Conservation (phyloP, 768 basidiomycete genomes). For the Rhodocollybia butyracea region DNA sequence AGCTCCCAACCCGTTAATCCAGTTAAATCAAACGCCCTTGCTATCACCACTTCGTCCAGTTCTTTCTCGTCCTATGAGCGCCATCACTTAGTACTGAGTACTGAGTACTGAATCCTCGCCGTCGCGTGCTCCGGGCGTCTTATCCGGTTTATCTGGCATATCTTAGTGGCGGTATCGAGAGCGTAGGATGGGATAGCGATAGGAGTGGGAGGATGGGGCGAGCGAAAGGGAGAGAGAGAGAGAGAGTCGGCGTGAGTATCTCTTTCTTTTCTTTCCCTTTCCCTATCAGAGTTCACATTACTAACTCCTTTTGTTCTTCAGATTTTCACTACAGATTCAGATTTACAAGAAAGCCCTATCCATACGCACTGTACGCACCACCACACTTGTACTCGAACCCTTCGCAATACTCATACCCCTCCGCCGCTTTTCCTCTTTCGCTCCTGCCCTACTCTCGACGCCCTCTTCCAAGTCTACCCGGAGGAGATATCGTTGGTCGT, state of each 20-base stretch:
- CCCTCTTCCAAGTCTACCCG: slow-evolving; percentile 27
- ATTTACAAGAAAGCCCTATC: too few relatives aligned
- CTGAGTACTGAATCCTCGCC: neutral
- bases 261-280: too few relatives aligned
- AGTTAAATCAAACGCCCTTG: slow-evolving; percentile 38
- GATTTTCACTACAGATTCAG: too few relatives aligned
- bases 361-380: too few relatives aligned
- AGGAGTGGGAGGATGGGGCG: neutral
- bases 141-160: neutral
- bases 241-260: neutral
- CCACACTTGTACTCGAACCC: too few relatives aligned
- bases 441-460: too few relatives aligned
- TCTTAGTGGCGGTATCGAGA: slow-evolving; percentile 15
- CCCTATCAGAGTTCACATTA: too few relatives aligned
- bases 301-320: too few relatives aligned
- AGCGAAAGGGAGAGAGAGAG: neutral
- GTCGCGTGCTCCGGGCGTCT: too few relatives aligned
- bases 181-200: neutral
- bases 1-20: slow-evolving; percentile 30
- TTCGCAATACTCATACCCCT: neutral
- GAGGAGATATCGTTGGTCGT: slow-evolving; percentile 79
- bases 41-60: slow-evolving; percentile 14
- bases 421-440: neutral
- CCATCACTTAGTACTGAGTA: too few relatives aligned
- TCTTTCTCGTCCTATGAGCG: neutral